These are phyloP conservation scores for Eutrema heterophyllum DNA, from an alignment of 345 rosid genomes.

Conservation along the genomic window DNA sequence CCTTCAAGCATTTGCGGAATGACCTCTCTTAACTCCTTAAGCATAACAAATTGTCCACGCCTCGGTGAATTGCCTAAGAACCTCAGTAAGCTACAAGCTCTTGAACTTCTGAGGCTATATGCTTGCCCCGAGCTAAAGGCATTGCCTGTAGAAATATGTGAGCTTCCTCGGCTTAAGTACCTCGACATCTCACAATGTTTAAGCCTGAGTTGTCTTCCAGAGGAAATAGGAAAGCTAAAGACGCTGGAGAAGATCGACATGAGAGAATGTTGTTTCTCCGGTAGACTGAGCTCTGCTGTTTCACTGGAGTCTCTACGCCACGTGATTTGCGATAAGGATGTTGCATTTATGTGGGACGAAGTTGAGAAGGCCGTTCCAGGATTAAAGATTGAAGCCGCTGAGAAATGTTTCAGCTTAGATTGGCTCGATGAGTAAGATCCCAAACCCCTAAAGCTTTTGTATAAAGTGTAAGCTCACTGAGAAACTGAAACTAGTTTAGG, in stretches of 20 bases:
- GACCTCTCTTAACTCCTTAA: slow-evolving; percentile 49
- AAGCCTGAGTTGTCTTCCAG: slow-evolving; percentile 53
- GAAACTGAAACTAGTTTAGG: background rate
- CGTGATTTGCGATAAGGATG: slow-evolving; percentile 72
- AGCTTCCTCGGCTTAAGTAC: slow-evolving; percentile 51
- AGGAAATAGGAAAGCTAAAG: slow-evolving; percentile 45
- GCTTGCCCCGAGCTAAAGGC: slow-evolving; percentile 65
- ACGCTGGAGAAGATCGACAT: slow-evolving; percentile 83
- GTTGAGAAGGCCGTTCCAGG: slow-evolving; percentile 35
- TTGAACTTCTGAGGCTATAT: slow-evolving; percentile 56
- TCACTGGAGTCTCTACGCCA: slow-evolving; percentile 46
- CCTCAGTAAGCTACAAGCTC: slow-evolving; percentile 45
- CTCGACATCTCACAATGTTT: slow-evolving; percentile 80
- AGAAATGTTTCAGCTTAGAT: slow-evolving; percentile 51
- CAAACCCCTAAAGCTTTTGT: background rate
- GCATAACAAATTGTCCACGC: slow-evolving; percentile 86
- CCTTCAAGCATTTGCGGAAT: slow-evolving; percentile 54
- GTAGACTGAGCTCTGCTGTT: slow-evolving; percentile 44
- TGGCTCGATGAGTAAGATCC: slow-evolving; percentile 59
- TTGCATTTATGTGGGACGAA: slow-evolving; percentile 57
- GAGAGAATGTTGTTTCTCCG: slow-evolving; percentile 64
- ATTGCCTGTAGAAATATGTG: slow-evolving; percentile 56
- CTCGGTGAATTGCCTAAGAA: slow-evolving; percentile 46
- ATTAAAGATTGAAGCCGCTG: slow-evolving; percentile 62
- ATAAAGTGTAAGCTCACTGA: background rate